A percentile compares a stretch with the other conserved stretches of the same genome.
phyloP scores from a whole-genome alignment of 1,284 basidiomycete species.

The Heterobasidion parviporum region DNA sequence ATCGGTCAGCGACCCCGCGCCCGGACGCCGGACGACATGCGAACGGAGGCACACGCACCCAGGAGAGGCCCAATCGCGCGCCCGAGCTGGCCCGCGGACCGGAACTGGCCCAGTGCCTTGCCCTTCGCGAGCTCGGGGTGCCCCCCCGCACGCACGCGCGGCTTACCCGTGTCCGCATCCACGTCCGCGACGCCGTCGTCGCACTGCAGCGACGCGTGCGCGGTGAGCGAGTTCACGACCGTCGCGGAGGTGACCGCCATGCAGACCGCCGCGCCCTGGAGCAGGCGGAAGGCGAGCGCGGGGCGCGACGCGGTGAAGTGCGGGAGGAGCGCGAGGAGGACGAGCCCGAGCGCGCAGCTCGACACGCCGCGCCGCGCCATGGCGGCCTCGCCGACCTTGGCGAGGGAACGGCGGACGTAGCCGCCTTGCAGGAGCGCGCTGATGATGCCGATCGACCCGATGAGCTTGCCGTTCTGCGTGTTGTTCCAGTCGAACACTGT shows the following conservation, averaged over 20 bases:
- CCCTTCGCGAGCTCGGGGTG: conserved; percentile 73
- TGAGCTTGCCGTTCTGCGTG: conserved; percentile 79
- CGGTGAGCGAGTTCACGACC: conserved; percentile 84
- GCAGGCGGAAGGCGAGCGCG: conserved; percentile 42
- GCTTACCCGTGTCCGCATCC: conserved; percentile 50
- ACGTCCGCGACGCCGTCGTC: conserved; percentile 42
- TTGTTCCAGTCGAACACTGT: conserved; percentile 84
- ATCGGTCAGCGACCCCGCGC: conserved; percentile 6
- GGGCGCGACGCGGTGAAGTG: conserved; percentile 35
- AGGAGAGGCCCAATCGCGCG: conserved; percentile 83
- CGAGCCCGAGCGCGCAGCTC: conserved; percentile 62
- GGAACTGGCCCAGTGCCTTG: conserved; percentile 76
- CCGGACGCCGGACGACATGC: neutral
- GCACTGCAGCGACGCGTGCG: conserved; percentile 80
- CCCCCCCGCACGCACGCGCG: conserved; percentile 17
- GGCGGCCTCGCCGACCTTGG: conserved; percentile 63
- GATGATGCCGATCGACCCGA: conserved; percentile 83
- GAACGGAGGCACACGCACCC: conserved; percentile 31
- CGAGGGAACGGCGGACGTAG: conserved; percentile 73
- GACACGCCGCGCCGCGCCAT: conserved; percentile 75
- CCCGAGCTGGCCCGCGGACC: conserved; percentile 84
- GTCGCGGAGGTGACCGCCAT: conserved; percentile 88
- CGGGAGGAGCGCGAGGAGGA: conserved; percentile 65
- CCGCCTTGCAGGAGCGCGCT: conserved; percentile 85
- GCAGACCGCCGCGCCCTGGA: conserved; percentile 71